phyloP scores from a whole-genome alignment of 345 rosid species.

The Salix purpurea region DNA sequence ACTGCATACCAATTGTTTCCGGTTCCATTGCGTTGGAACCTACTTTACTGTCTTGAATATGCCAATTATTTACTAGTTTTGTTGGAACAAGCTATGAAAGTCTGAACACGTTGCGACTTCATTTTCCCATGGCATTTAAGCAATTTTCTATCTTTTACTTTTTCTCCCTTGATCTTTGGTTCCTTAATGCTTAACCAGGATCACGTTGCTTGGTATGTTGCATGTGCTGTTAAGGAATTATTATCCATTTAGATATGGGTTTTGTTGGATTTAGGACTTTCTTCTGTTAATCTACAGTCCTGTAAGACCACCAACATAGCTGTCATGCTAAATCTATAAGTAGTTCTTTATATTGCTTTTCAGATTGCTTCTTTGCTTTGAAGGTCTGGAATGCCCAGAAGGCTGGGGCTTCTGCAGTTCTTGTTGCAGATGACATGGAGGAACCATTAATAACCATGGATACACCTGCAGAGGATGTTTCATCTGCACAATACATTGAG shows the following conservation, averaged over 20 bases:
- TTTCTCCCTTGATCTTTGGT: neutral
- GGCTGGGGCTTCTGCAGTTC: conserved; percentile 95
- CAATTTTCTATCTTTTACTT: neutral
- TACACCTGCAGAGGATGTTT: conserved; percentile 64
- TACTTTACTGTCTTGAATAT: neutral
- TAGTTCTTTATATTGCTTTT: conserved; percentile 13
- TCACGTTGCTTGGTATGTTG: neutral
- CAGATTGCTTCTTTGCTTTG: conserved; percentile 93
- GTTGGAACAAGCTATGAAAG: neutral
- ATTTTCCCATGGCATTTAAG: neutral
- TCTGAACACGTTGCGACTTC: neutral
- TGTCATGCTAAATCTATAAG: neutral
- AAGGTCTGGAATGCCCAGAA: conserved; percentile 97
- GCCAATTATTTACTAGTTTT: neutral
- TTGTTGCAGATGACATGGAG: conserved; percentile 78
- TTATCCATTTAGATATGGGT: neutral
- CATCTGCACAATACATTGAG: conserved; percentile 67
- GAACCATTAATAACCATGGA: conserved; percentile 95
- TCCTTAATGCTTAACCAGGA: neutral
- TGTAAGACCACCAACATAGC: neutral
- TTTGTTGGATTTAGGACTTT: neutral
- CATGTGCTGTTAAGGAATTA: neutral
- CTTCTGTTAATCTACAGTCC: neutral
- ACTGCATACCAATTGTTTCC: neutral
- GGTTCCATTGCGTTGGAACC: neutral